Percentiles rank a stretch among this genome's conserved stretches.
Conservation (phyloP, 2,329 filamentous ascomycete species). For the Pyricularia grisea region DNA sequence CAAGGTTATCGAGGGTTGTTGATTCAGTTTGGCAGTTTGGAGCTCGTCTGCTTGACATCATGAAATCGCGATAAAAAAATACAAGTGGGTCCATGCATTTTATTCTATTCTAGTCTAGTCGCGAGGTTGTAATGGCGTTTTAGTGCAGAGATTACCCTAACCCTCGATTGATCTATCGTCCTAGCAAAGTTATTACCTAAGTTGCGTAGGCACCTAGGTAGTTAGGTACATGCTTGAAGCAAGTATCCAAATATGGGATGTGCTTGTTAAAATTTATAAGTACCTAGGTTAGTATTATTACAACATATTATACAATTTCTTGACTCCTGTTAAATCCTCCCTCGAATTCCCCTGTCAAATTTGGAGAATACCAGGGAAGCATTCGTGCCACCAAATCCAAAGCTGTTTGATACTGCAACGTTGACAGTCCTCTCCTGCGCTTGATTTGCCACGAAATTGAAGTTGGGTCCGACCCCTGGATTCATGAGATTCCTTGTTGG, state of each 20-base stretch:
- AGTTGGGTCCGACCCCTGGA: conserved; percentile 57
- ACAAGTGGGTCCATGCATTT: background rate
- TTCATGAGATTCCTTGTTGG: conserved; percentile 76
- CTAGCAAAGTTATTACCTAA: no score
- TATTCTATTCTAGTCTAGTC: no score
- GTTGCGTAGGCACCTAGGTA: no score
- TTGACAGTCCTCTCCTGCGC: conserved; percentile 63
- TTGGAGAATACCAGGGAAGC: conserved; percentile 70
- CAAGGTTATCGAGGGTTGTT: background rate
- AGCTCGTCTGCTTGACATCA: background rate
- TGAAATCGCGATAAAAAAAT: background rate
- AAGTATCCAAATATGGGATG: background rate
- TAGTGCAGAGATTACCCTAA: background rate
- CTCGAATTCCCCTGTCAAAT: background rate
- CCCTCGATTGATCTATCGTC: background rate
- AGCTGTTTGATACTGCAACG: conserved; percentile 85
- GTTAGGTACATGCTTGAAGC: background rate
- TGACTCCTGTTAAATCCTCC: background rate
- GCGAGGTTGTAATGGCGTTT: background rate
- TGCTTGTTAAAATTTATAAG: background rate
- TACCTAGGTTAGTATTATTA: background rate
- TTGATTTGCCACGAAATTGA: conserved; percentile 72
- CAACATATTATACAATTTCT: background rate
- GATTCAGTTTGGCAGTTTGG: background rate
- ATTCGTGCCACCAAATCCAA: conserved; percentile 96